These are phyloP conservation scores for Royoungia palumana DNA, from an alignment of 768 basidiomycete genomes.

Conservation along the genomic window DNA sequence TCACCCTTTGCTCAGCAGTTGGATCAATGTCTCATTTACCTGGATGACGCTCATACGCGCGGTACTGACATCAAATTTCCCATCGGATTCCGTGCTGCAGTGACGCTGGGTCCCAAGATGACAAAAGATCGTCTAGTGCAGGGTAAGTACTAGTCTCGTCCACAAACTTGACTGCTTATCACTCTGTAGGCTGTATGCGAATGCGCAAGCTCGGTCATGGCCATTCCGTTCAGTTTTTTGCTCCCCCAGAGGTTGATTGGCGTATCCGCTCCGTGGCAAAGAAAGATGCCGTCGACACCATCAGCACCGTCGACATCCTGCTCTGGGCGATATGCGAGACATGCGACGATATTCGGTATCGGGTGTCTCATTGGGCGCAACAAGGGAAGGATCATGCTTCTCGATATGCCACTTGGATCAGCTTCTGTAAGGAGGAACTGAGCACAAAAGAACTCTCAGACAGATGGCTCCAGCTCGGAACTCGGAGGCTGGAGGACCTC, in stretches of 20 bases:
- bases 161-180: neutral
- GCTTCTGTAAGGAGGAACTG: neutral
- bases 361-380: conserved; percentile 41
- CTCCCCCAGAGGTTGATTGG: conserved; percentile 39
- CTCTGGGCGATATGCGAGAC: conserved; percentile 46
- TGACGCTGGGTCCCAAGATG: conserved; percentile 37
- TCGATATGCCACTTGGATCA: conserved; percentile 18
- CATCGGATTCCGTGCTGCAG: conserved; percentile 32
- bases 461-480: conserved; percentile 41
- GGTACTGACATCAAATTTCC: conserved; percentile 41
- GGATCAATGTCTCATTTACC: conserved; percentile 35
- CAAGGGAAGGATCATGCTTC: conserved; percentile 29
- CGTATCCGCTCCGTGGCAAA: conserved; percentile 30
- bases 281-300: neutral
- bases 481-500: conserved; percentile 36
- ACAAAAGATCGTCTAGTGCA: conserved; percentile 37
- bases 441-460: neutral
- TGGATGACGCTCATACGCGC: conserved; percentile 40
- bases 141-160: conserved; percentile 17
- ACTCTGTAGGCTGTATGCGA: conserved; percentile 46
- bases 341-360: conserved; percentile 39
- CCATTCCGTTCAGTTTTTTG: conserved; percentile 48
- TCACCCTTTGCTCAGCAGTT: conserved; percentile 35
- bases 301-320: conserved; percentile 33
- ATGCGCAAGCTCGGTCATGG: conserved; percentile 48